Evolutionary conservation across 805 yeast species (phyloP), one percentile per base, ranked within the genome.

Genomic region (Candida khao-thaluensis): DNA sequence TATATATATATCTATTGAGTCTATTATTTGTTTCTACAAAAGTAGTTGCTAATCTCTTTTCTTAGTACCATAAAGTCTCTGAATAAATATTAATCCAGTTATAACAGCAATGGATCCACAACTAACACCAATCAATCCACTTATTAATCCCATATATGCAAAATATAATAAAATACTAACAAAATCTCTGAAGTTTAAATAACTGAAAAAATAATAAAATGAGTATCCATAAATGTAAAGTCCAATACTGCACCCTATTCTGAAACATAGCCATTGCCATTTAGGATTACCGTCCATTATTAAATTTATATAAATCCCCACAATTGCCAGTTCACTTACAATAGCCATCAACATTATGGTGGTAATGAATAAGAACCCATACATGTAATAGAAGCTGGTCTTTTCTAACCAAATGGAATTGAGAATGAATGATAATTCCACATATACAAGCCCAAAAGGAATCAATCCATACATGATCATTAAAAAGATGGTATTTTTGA

Each of bases 251-350:
- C 69, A 56, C 4, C 95, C 86, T 20, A 81, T 77, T 38, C 77
- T 58, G 59, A 86, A 87, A 9, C 88, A 69, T 48, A 81, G 71
- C 95, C 95, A 87, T 55, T 85, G 86, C 96, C 96, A 89, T 48
- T 72, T 64, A 35, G 76, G 75, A 53, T 76, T 74, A 36, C 74
- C 76, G 48, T 75, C 65, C 16, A 71, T 69, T 2, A 68, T 57
- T 51, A 87, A 67, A 30, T 82, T 72, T 30, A 83, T 54, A 53
- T 82, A 87, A 7, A 82, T 72, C 5, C 84, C 79, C 30, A 87
- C 77, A 17, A 87, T 71, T 7, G 90, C 77, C 38, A 84, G 76
- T 58, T 87, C 95, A 27, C 78, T 64, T 15, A 85, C 79, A 10
- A 85, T 79, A 24, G 84, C 66, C 30, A 78, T 60, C 24, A 85